Percentiles rank a stretch among this genome's conserved stretches.
Conservation (phyloP, 169 alveolate species). For the Eimeria falciformis region DNA sequence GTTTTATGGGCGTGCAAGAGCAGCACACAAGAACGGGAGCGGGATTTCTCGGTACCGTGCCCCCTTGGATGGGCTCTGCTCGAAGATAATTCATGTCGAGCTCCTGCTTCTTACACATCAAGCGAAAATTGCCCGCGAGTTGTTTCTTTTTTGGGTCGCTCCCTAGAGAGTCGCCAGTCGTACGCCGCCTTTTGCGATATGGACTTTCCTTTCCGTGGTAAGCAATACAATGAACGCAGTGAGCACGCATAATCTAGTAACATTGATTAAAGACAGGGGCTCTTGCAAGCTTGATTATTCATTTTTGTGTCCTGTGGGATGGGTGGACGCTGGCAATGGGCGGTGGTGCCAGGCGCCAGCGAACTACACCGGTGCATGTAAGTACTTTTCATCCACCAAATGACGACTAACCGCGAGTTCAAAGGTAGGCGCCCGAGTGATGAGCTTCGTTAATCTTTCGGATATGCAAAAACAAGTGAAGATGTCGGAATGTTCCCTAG, state of each 20-base stretch:
- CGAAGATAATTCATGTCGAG: constrained; percentile 16
- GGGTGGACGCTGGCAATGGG: constrained; percentile 64
- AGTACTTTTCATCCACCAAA: neutral
- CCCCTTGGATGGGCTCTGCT: constrained; percentile 38
- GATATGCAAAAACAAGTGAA: constrained; percentile 23
- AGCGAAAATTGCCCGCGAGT: constrained; percentile 10
- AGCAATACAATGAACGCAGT: too few species aligned
- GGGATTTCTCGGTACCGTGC: constrained; percentile 47
- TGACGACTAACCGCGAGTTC: neutral
- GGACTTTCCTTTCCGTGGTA: constrained; percentile 50
- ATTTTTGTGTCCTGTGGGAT: constrained; percentile 53
- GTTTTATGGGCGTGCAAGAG: constrained; percentile 37
- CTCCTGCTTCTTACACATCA: constrained; percentile 6
- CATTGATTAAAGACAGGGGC: constrained; percentile 49
- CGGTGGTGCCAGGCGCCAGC: constrained; percentile 37
- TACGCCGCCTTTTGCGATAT: neutral
- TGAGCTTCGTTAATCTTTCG: neutral
- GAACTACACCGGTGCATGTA: constrained; percentile 30
- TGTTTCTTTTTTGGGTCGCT: neutral
- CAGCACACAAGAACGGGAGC: neutral
- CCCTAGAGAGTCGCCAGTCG: neutral
- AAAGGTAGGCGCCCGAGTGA: constrained; percentile 11
- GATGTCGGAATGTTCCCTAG: constrained; percentile 29
- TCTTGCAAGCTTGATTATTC: constrained; percentile 39
- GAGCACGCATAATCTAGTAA: too few species aligned